Evolutionary conservation across 1,139 yeast genomes (phyloP).

Genomic region (Lodderomyces margitis): DNA sequence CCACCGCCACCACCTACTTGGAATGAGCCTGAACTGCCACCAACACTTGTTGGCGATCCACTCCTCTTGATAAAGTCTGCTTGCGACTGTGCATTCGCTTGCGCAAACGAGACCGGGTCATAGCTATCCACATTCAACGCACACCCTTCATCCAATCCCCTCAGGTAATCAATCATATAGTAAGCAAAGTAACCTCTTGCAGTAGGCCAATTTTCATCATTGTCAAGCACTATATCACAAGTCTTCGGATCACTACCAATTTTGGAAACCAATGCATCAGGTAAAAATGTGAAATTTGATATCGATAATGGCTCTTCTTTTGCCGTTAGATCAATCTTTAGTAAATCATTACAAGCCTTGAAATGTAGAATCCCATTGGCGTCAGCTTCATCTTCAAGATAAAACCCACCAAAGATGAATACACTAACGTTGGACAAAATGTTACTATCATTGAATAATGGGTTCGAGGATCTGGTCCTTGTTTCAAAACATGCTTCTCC

Average conservation of each 20-base stretch:
- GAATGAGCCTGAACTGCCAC: constrained; percentile 18
- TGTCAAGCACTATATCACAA: constrained; percentile 12
- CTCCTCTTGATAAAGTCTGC: constrained; percentile 3
- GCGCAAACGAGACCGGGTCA: constrained; percentile 1
- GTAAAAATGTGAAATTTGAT: constrained; percentile 17
- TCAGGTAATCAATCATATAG: constrained; percentile 25
- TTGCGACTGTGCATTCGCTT: constrained; percentile 7
- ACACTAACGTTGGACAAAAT: constrained; percentile 20
- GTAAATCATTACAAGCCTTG: constrained; percentile 34
- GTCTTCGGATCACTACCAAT: constrained; percentile 12
- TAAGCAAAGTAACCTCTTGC: constrained; percentile 45
- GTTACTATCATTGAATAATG: constrained; percentile 13
- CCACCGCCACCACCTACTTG: constrained; percentile 13
- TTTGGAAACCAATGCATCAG: constrained; percentile 23
- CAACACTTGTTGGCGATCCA: constrained; percentile 6
- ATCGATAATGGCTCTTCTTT: constrained; percentile 11
- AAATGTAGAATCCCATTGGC: constrained; percentile 22
- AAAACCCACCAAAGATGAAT: constrained; percentile 45
- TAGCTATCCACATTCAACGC: constrained; percentile 9
- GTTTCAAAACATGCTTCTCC: constrained; percentile 1
- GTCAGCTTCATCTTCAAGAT: constrained; percentile 10
- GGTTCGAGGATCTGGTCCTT: constrained; percentile 2
- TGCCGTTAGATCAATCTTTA: constrained; percentile 34
- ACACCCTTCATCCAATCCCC: constrained; percentile 23
- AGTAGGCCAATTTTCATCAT: constrained; percentile 28